These are phyloP conservation scores for Thelonectria olida DNA, from an alignment of 2,329 filamentous ascomycete species.

Conservation along the genomic window DNA sequence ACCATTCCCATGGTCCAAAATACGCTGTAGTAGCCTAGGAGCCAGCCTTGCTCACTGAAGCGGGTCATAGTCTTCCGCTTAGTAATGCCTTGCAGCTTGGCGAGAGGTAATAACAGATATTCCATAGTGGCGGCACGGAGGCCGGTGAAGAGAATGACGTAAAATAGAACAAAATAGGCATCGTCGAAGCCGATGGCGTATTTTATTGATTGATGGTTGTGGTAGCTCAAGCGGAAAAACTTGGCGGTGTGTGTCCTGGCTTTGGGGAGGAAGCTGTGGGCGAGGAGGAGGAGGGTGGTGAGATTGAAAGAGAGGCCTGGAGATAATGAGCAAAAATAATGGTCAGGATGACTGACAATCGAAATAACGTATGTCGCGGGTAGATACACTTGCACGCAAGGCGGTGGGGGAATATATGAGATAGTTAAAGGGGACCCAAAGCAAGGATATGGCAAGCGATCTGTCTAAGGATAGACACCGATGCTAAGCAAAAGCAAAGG, in stretches of 20 bases:
- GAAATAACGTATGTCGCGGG: neutral
- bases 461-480: too few relatives aligned
- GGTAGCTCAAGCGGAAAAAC: constrained; percentile 89
- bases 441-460: too few relatives aligned
- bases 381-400: constrained; percentile 13
- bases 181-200: constrained; percentile 86
- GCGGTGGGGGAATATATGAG: too few relatives aligned
- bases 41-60: constrained; percentile 95
- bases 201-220: constrained; percentile 71
- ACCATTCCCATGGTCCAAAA: constrained; percentile 90
- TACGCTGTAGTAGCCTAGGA: constrained; percentile 81
- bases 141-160: constrained; percentile 86
- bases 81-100: constrained; percentile 75
- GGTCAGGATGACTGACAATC: constrained; percentile 30
- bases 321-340: constrained; percentile 25
- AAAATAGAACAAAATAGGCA: constrained; percentile 80
- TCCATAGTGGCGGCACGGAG: constrained; percentile 87
- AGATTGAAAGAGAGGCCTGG: constrained; percentile 88
- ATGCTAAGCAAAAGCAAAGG: too few relatives aligned
- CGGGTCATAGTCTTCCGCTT: constrained; percentile 80
- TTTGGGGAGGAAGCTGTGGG: constrained; percentile 84
- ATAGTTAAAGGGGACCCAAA: too few relatives aligned
- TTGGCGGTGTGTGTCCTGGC: constrained; percentile 82
- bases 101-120: constrained; percentile 83
- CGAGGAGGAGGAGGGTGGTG: constrained; percentile 81